phyloP scores from a whole-genome alignment of 2,329 filamentous ascomycete genomes.

The Arachnopeziza araneosa region DNA sequence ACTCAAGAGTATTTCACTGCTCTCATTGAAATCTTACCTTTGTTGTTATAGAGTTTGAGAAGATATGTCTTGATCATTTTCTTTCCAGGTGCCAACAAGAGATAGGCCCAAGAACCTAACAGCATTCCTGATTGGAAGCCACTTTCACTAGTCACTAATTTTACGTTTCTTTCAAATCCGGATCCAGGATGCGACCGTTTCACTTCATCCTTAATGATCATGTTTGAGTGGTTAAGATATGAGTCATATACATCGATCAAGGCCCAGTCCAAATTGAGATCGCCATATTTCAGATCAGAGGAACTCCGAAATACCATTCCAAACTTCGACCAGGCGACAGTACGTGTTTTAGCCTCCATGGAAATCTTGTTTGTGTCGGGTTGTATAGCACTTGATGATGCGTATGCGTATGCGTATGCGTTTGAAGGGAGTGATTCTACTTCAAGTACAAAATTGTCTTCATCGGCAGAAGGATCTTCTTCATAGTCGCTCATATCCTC shows the following conservation, averaged over 20 bases:
- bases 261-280: constrained; percentile 6
- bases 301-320: neutral
- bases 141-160: neutral
- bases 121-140: constrained; percentile 2
- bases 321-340: neutral
- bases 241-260: neutral
- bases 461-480: neutral
- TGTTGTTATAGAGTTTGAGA: neutral
- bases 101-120: constrained; percentile 3
- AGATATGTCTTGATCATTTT: constrained; percentile 3
- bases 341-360: neutral
- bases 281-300: neutral
- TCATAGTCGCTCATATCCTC: constrained; percentile 1
- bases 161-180: neutral
- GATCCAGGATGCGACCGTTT: neutral
- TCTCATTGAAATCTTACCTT: neutral
- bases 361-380: neutral
- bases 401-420: neutral
- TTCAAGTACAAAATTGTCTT: neutral
- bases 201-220: neutral
- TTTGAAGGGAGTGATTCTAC: neutral
- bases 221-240: neutral
- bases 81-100: constrained; percentile 6
- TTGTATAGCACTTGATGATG: neutral
- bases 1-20: neutral